A percentile compares a stretch with the other conserved stretches of the same genome.
Evolutionary conservation across 2,329 filamentous ascomycete genomes (phyloP).

Genomic region (Trichoderma simmonsii): DNA sequence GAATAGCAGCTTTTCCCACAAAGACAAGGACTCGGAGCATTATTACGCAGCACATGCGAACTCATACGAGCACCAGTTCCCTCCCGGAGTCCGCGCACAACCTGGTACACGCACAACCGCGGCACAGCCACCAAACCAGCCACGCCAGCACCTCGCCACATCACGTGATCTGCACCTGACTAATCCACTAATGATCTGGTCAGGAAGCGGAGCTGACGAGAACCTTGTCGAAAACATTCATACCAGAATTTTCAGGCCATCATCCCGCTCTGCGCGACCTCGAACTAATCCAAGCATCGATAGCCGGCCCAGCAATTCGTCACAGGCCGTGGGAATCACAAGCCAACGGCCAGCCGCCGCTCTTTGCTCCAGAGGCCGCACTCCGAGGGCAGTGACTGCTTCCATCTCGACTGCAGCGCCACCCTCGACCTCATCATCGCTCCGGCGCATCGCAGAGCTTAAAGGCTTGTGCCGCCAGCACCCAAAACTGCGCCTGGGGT

Average conservation of each 20-base stretch:
- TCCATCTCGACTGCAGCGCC: neutral
- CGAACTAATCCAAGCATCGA: conserved; percentile 21
- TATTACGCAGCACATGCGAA: neutral
- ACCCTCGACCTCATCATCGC: neutral
- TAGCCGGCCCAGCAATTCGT: conserved; percentile 18
- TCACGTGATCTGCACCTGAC: conserved; percentile 32
- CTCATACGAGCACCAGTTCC: neutral
- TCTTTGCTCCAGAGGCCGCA: neutral
- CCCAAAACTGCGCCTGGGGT: neutral
- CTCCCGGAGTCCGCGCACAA: neutral
- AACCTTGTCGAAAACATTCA: conserved; percentile 24
- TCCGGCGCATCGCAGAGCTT: conserved; percentile 13
- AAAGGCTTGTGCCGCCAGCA: conserved; percentile 16
- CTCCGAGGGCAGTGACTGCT: neutral
- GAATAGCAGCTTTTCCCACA: neutral
- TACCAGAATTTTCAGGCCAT: conserved; percentile 30
- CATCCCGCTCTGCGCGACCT: conserved; percentile 20
- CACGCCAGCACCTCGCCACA: conserved; percentile 13
- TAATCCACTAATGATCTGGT: conserved; percentile 31
- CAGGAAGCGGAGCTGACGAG: conserved; percentile 4
- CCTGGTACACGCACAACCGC: neutral
- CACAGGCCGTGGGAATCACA: conserved; percentile 11
- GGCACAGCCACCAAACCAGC: conserved; percentile 4
- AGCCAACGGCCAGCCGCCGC: conserved; percentile 10
- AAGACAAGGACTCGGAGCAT: neutral